These are phyloP conservation scores for Huntiella moniliformis DNA, from an alignment of 2,329 filamentous ascomycete genomes.

Conservation along the genomic window DNA sequence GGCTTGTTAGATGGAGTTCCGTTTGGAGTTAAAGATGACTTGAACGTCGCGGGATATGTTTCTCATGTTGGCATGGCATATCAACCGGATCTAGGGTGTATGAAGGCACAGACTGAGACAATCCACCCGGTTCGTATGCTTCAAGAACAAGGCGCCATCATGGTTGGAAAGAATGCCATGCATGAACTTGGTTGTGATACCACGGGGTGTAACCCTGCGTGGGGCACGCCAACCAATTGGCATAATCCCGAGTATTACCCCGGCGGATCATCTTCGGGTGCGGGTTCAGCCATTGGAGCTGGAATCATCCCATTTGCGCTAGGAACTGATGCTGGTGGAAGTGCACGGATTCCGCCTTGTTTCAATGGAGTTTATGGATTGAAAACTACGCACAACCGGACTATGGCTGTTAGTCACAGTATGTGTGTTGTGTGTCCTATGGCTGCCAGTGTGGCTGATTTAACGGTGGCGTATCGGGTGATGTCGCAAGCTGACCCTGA, in stretches of 20 bases:
- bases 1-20: constrained; percentile 66
- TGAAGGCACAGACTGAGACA: constrained; percentile 34
- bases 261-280: constrained; percentile 65
- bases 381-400: constrained; percentile 58
- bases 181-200: constrained; percentile 64
- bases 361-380: constrained; percentile 71
- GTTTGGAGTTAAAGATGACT: constrained; percentile 68
- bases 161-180: constrained; percentile 63
- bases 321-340: constrained; percentile 60
- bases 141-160: constrained; percentile 54
- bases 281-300: constrained; percentile 47
- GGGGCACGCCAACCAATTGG: constrained; percentile 61
- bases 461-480: constrained; percentile 64
- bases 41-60: constrained; percentile 50
- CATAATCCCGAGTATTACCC: constrained; percentile 60
- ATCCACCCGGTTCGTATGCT: constrained; percentile 54
- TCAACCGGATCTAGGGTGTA: constrained; percentile 32
- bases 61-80: constrained; percentile 37
- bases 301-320: constrained; percentile 59
- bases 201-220: constrained; percentile 62
- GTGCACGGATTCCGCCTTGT: constrained; percentile 50
- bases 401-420: constrained; percentile 34
- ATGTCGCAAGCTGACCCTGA: constrained; percentile 55
- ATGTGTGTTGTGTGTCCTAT: constrained; percentile 55
- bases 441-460: constrained; percentile 55